Evolutionary conservation across 2,329 filamentous ascomycete species (phyloP).

Genomic region (Aspergillus niger): DNA sequence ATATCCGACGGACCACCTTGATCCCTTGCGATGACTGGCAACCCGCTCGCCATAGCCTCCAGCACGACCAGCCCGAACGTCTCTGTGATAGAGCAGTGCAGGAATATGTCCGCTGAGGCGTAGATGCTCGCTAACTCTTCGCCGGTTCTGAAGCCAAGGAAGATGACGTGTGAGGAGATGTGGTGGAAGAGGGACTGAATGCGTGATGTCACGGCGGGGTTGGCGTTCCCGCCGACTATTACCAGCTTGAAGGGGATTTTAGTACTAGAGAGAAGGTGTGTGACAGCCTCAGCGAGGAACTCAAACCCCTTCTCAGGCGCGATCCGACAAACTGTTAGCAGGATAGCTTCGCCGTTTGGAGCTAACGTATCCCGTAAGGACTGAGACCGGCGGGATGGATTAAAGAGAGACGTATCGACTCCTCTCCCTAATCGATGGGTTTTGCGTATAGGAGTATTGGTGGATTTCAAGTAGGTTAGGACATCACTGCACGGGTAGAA

Average conservation of each 20-base stretch:
- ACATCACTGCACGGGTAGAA: slow-evolving; percentile 70
- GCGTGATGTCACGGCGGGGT: slow-evolving; percentile 62
- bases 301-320: slow-evolving; percentile 72
- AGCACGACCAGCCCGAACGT: slow-evolving; percentile 72
- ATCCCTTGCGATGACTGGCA: slow-evolving; percentile 69
- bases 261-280: slow-evolving; percentile 53
- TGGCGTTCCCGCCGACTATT: slow-evolving; percentile 69
- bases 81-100: slow-evolving; percentile 71
- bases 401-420: slow-evolving; percentile 65
- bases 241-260: slow-evolving; percentile 64
- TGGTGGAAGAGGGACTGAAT: slow-evolving; percentile 61
- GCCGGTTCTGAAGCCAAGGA: slow-evolving; percentile 66
- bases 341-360: slow-evolving; percentile 64
- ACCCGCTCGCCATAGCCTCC: slow-evolving; percentile 70
- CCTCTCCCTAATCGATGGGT: slow-evolving; percentile 66
- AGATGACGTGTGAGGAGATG: slow-evolving; percentile 60
- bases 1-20: slow-evolving; percentile 71
- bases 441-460: slow-evolving; percentile 54
- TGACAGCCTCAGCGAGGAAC: slow-evolving; percentile 62
- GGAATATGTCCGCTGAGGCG: slow-evolving; percentile 68
- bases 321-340: slow-evolving; percentile 67
- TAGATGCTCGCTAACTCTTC: slow-evolving; percentile 65
- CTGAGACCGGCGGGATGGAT: slow-evolving; percentile 56
- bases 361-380: slow-evolving; percentile 58
- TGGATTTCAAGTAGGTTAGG: slow-evolving; percentile 59